Base-by-base conservation (phyloP, 1,139 yeast genomes). In the Dujonia santamariae region DNA sequence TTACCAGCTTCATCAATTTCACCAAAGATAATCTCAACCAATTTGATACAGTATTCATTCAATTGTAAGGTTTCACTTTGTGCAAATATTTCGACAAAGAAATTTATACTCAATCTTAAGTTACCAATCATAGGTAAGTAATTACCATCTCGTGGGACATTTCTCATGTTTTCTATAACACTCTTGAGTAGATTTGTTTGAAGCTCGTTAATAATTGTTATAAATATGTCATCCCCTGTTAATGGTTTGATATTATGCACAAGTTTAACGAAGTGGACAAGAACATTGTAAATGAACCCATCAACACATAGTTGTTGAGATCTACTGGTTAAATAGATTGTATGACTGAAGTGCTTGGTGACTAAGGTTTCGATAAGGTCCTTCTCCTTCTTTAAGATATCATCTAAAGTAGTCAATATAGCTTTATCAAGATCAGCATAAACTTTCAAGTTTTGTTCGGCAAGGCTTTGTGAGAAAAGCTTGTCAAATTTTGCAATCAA, bases 371-470 rank as follows among this genome's bases (percentile, higher is more conserved):
- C 62, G 26, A 67, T 56, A 50, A 60, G 54, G n/a, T 47, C 43
- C 43, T 66, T 67, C 39, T 69, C 74, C 32, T 57, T 59, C 26
- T 53, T 57, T 20, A 67, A 50, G 19, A 69, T 61, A 44, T 69
- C 75, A 33, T 67, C 74, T 36, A 67, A 56, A 11, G 68, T 65
- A 0, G 72, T 62, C 30, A 63, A 51, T 32, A 59, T 59, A 3
- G 70, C 72, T 39, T 66, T 65, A 37, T 68, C 75, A 28, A 69
- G 63, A 43, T 67, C 73, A 22, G 67, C 61, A 44, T 63, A 67
- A 22, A 69, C 48, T 41, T 65, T 67, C 42, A 69, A 53, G 35
- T 66, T 63, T 40, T 69, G 75, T 19, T 54, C 48, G 42, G 52
- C 59, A 39, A 69, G 57, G 28, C 59, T 56, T 39, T 64, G 67